Base-by-base conservation (phyloP, 352 stramenopile species). In the Blastocystis hominis region DNA sequence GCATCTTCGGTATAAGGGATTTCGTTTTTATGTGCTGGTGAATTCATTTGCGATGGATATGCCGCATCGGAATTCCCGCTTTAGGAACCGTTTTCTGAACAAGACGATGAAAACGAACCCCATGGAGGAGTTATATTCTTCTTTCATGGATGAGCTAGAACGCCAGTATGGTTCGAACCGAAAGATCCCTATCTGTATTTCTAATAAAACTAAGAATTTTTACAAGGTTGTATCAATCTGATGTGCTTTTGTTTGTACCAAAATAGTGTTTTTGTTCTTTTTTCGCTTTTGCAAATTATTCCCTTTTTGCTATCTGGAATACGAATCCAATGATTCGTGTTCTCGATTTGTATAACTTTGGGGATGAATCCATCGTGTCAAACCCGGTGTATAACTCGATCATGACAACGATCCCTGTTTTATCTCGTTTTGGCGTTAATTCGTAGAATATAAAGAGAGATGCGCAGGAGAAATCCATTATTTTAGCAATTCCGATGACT, bases 291-390 rank as follows among this genome's bases (percentile, higher is more conserved):
- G 70, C 70, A 80, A 80, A 80, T 40, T 40, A 10, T 63, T 62
- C 4, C 13, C 30, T 44, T 40, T 30, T 44, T n/a, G 42, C 34
- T 10, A 42, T 47, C 36, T 24, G 24, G 42, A 54, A 76, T 30
- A 24, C 7, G 42, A 34, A 17, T 76, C 36, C n/a, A 34, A 84
- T 84, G 72, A 64, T 84, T 44, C 44, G 72, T n/a, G 62, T 84
- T 64, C 72, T 84, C 3, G 72, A 84, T 66, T 44, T 84, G 10
- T 84, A 66, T 53, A 66, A 68, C 55, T 66, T 84, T 47, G 72
- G 72, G 68, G 72, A 66, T 47, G 47, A 84, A 34, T 84, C 72
- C 24, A 66, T 84, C 46, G 42, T 84, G n/a, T 54, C 72, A 24
- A 84, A 84, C 44, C 72, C 72, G 30, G 9, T 84, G 53, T 84